These are phyloP conservation scores for Xylariaceae sp. DNA, from an alignment of 2,329 filamentous ascomycete genomes.

Conservation along the genomic window DNA sequence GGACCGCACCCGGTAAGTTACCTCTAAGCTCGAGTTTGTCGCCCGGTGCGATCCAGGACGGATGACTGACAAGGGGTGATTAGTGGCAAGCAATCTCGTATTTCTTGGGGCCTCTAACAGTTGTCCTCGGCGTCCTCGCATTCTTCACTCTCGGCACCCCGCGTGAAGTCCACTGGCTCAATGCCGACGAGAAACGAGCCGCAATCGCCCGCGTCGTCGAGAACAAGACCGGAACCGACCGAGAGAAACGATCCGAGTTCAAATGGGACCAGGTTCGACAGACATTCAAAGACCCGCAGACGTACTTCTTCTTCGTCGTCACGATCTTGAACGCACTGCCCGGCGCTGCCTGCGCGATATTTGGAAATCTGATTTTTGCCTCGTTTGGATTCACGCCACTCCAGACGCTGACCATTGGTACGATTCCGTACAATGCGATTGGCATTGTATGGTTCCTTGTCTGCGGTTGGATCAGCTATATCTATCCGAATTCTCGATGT, in stretches of 20 bases:
- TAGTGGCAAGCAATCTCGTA: slow-evolving; percentile 29
- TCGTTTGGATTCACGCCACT: slow-evolving; percentile 32
- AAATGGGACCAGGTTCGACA: slow-evolving; percentile 27
- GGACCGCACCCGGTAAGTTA: slow-evolving; percentile 18
- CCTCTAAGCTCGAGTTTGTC: neutral
- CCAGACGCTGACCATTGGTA: slow-evolving; percentile 31
- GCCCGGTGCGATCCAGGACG: too few species aligned
- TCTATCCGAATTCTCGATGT: slow-evolving; percentile 28
- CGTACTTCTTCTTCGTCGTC: slow-evolving; percentile 34
- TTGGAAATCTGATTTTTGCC: slow-evolving; percentile 29
- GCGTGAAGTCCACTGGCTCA: slow-evolving; percentile 29
- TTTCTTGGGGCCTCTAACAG: slow-evolving; percentile 28
- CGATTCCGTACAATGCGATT: slow-evolving; percentile 27
- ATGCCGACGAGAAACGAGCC: slow-evolving; percentile 27
- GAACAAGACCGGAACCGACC: slow-evolving; percentile 28
- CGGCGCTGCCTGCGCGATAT: slow-evolving; percentile 32
- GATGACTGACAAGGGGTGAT: neutral
- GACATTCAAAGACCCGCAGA: slow-evolving; percentile 30
- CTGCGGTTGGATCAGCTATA: slow-evolving; percentile 21
- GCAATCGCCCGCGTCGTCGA: slow-evolving; percentile 27
- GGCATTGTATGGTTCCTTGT: slow-evolving; percentile 29
- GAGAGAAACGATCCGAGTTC: slow-evolving; percentile 24
- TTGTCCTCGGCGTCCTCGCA: slow-evolving; percentile 19
- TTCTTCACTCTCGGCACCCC: slow-evolving; percentile 31
- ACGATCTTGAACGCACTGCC: slow-evolving; percentile 32